Percentiles rank a stretch among this genome's conserved stretches.
Evolutionary conservation across 2,329 filamentous ascomycete species (phyloP).

Genomic region (Colletotrichum siamense): DNA sequence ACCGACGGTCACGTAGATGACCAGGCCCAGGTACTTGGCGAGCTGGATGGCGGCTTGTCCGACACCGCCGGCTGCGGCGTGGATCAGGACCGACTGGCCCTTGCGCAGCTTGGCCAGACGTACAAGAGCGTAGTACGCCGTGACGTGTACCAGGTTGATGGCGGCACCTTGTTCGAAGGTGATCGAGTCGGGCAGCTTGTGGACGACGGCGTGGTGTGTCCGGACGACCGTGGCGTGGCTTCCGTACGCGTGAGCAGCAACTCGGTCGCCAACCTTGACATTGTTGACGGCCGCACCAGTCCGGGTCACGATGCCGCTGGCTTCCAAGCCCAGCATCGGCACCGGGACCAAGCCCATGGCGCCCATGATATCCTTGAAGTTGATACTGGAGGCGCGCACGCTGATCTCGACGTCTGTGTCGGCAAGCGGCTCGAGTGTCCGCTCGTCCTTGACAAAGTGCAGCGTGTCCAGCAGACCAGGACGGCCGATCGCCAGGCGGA

Average conservation of each 20-base stretch:
- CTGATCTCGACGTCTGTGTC: conserved; percentile 36
- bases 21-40: conserved; percentile 30
- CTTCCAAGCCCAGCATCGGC: conserved; percentile 30
- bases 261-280: conserved; percentile 8
- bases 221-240: not conserved
- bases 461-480: conserved; percentile 32
- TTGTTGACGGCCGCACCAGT: conserved; percentile 22
- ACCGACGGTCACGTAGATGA: conserved; percentile 38
- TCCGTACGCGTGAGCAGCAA: not conserved
- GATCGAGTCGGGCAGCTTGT: conserved; percentile 38
- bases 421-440: conserved; percentile 16
- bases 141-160: conserved; percentile 31
- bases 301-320: conserved; percentile 22
- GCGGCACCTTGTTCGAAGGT: conserved; percentile 36
- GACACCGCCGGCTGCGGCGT: conserved; percentile 30
- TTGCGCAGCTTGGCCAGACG: conserved; percentile 31
- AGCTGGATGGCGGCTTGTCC: conserved; percentile 32
- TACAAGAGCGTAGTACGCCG: conserved; percentile 36
- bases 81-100: conserved; percentile 30
- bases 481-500: conserved; percentile 20
- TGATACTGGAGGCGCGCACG: conserved; percentile 33
- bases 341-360: conserved; percentile 30
- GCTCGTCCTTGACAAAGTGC: conserved; percentile 29
- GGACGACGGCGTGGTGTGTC: not conserved
- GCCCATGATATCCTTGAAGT: conserved; percentile 39